Conservation (phyloP, 495 filamentous ascomycete genomes). For the Pseudotulostoma volvatum region DNA sequence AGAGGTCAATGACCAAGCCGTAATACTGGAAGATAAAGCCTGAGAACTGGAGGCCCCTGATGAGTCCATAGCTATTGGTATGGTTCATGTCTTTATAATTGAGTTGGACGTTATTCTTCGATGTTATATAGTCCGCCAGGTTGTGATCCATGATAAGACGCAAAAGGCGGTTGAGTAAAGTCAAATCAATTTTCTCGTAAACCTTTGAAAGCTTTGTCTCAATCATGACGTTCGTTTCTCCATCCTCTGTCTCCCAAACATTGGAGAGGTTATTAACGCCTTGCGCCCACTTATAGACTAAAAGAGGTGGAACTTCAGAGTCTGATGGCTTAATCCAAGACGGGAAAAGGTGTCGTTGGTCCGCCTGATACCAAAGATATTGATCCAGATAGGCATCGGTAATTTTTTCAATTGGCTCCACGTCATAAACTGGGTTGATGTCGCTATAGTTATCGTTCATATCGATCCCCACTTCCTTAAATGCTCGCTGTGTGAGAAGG, state of each 20-base stretch:
- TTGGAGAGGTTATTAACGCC: constrained; percentile 98
- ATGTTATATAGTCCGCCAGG: constrained; percentile 95
- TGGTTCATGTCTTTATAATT: constrained; percentile 99
- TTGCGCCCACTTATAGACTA: constrained; percentile 98
- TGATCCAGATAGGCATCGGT: constrained; percentile 98
- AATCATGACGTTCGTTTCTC: constrained; percentile 98
- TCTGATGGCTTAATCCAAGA: constrained; percentile 99
- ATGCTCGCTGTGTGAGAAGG: constrained; percentile 88
- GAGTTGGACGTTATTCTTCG: constrained; percentile 98
- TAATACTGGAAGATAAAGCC: constrained; percentile 99
- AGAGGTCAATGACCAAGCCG: constrained; percentile 83
- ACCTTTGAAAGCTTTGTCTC: constrained; percentile 97
- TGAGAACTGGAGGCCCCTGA: constrained; percentile 92
- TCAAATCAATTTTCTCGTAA: constrained; percentile 98
- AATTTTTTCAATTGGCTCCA: constrained; percentile 99
- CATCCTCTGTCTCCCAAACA: constrained; percentile 90
- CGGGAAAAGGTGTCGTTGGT: constrained; percentile 95
- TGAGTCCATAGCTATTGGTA: constrained; percentile 96
- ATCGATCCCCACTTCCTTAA: constrained; percentile 98
- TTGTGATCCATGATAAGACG: constrained; percentile 99
- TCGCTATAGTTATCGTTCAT: constrained; percentile 99
- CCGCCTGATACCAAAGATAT: constrained; percentile 98
- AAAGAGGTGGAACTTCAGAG: constrained; percentile 91
- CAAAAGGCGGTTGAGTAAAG: constrained; percentile 80
- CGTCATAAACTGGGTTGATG: constrained; percentile 98